Conservation (phyloP, 495 filamentous ascomycete species). For the Sporormia fimetaria region DNA sequence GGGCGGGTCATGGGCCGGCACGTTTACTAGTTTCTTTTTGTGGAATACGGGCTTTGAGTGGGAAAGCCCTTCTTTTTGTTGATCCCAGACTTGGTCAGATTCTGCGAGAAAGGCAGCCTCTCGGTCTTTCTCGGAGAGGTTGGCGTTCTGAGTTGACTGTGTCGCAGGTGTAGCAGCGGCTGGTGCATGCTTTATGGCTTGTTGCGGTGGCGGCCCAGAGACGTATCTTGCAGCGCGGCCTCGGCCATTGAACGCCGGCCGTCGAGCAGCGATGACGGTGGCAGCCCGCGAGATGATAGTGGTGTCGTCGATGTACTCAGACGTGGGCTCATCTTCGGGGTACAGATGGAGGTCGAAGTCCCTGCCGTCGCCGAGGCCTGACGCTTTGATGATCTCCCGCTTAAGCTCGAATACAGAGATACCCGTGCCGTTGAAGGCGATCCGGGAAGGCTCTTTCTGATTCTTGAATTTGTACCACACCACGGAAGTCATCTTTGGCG, state of each 20-base stretch:
- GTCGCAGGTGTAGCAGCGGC: conserved; percentile 50
- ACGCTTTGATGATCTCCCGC: conserved; percentile 90
- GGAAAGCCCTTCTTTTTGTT: conserved; percentile 83
- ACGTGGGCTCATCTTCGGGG: conserved; percentile 56
- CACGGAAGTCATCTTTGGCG: conserved; percentile 77
- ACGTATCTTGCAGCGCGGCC: conserved; percentile 92
- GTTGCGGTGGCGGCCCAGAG: conserved; percentile 89
- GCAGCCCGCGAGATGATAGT: conserved; percentile 88
- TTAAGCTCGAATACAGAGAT: conserved; percentile 98
- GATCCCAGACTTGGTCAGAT: conserved; percentile 73
- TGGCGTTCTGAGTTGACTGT: conserved; percentile 47
- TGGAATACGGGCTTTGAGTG: conserved; percentile 56
- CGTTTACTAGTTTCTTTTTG: conserved; percentile 51
- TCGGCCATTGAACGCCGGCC: conserved; percentile 70
- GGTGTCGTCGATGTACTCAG: conserved; percentile 96
- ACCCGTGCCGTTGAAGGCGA: conserved; percentile 95
- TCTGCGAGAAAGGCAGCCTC: conserved; percentile 81
- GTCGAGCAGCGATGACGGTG: conserved; percentile 77
- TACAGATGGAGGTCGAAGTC: conserved; percentile 95
- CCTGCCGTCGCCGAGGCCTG: conserved; percentile 84
- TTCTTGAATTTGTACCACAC: conserved; percentile 99
- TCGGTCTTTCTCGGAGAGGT: conserved; percentile 79
- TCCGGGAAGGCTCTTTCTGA: conserved; percentile 84
- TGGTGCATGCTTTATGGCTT: conserved; percentile 61
- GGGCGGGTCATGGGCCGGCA: conserved; percentile 82